Percentiles rank a stretch among this genome's conserved stretches.
phyloP scores from a whole-genome alignment of 1,139 yeast genomes.

The Wickerhamomyces sp. region DNA sequence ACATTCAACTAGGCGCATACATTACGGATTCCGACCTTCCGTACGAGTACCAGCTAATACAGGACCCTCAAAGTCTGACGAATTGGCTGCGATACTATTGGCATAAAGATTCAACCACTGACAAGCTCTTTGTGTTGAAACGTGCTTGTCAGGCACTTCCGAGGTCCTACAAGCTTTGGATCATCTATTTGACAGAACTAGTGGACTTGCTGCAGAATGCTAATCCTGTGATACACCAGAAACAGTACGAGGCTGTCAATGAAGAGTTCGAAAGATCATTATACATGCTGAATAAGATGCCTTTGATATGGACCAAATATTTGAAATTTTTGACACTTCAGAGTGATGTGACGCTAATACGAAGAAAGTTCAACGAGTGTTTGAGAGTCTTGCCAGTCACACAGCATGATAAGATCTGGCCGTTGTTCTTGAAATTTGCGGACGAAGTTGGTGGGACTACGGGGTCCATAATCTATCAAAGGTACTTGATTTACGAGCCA shows the following conservation, averaged over 20 bases:
- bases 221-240: constrained; percentile 27
- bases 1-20: neutral
- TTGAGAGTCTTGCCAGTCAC: constrained; percentile 44
- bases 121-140: constrained; percentile 42
- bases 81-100: constrained; percentile 53
- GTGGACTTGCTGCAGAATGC: constrained; percentile 27
- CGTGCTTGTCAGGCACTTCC: constrained; percentile 47
- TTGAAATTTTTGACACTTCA: constrained; percentile 39
- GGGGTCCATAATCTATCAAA: constrained; percentile 36
- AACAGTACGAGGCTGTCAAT: constrained; percentile 33
- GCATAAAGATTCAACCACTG: constrained; percentile 31
- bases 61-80: constrained; percentile 37
- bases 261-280: constrained; percentile 45
- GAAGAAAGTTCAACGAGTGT: constrained; percentile 49
- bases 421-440: constrained; percentile 48
- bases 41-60: constrained; percentile 42
- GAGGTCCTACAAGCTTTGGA: constrained; percentile 55
- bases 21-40: constrained; percentile 33
- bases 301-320: constrained; percentile 53
- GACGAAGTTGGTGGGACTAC: constrained; percentile 39
- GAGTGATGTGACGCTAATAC: constrained; percentile 36
- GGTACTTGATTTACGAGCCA: constrained; percentile 39
- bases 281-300: constrained; percentile 38
- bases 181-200: constrained; percentile 41
- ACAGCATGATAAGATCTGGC: constrained; percentile 62